phyloP scores from a whole-genome alignment of 116 monocot genomes.

The Iris pallida region DNA sequence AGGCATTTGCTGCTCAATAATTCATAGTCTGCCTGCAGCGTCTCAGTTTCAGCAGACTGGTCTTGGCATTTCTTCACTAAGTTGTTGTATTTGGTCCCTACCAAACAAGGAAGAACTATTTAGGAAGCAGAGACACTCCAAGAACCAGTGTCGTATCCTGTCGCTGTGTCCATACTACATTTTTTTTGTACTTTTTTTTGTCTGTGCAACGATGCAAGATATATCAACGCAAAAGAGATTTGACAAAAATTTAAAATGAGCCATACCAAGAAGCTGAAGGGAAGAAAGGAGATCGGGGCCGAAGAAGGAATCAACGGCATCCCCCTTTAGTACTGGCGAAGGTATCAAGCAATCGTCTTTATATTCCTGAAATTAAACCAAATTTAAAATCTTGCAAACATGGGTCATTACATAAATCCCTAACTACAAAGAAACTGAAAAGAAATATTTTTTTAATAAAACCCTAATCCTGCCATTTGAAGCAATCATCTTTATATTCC shows the following conservation, averaged over 20 bases:
- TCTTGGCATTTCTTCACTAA: conserved; percentile 33
- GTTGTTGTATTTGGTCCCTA: conserved; percentile 56
- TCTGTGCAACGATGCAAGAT: too few species aligned
- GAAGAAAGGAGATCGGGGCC: conserved; percentile 28
- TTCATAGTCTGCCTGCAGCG: conserved; percentile 12
- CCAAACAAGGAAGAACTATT: not conserved
- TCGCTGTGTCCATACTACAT: too few species aligned
- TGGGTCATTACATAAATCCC: not conserved
- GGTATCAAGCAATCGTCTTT: conserved; percentile 27
- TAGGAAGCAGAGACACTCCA: not conserved
- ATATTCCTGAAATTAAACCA: conserved; percentile 12
- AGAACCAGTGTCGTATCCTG: too few species aligned
- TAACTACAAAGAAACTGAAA: not conserved
- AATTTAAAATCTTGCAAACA: not conserved
- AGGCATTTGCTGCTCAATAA: conserved; percentile 30
- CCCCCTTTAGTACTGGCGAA: conserved; percentile 30
- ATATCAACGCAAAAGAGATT: too few species aligned
- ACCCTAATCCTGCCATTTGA: not conserved
- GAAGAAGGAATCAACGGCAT: conserved; percentile 1
- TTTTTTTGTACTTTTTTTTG: too few species aligned
- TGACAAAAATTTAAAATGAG: too few species aligned
- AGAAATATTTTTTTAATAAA: not conserved
- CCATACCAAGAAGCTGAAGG: conserved; percentile 41
- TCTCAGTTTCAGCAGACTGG: conserved; percentile 14
- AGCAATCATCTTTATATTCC: conserved; percentile 24